Evolutionary conservation across 1,139 yeast genomes (phyloP), one percentile per base, ranked within the genome.

Genomic region (Zygosaccharomyces pseudobailii): DNA sequence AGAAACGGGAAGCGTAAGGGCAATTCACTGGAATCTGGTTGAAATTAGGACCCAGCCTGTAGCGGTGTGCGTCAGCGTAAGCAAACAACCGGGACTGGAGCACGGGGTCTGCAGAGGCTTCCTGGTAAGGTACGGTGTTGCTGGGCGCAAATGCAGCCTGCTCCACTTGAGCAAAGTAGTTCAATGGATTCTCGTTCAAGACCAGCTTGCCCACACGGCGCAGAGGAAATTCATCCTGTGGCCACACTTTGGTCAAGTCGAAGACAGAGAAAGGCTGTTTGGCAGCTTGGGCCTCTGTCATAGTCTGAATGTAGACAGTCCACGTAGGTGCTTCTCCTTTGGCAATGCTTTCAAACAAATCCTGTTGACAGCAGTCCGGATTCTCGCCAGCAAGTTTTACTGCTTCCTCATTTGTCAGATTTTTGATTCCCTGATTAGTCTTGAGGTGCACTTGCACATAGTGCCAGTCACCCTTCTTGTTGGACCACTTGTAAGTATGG

Each of bases 21-120:
- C 85, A 78, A 63, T 82, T 82, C 57, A 82, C 85, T 33, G 87
- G 87, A 48, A 81, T 78, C 68, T 81, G 86, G 40, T 78, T 73
- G 68, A 78, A 81, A 69, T 81, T 81, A 31, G 69, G 61, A 47
- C 87, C 87, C 62, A 81, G 71, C 65, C 84, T 72, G 68, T 78
- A 76, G 60, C 83, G 76, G 58, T 78, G 83, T 27, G 83, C 78
- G 60, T 79, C 84, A 34, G 81, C 73, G 63, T 79, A 79, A 1
- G 82, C 77, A 61, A 75, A 78, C 57, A 78, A 68, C 63, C 83
- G 73, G 19, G 80, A 71, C 59, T 78, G 83, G 58, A 79, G 69
- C 22, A 79, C 82, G 7, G 83, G 83, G 60, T 79, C 84, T 43
- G 80, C 79, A 35, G 80, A 73, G 9, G 82, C 71, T 62, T 79